Percentiles rank a stretch among this genome's conserved stretches.
phyloP scores from a whole-genome alignment of 73 alveolate species.

The Paramecium tetraurelia region DNA sequence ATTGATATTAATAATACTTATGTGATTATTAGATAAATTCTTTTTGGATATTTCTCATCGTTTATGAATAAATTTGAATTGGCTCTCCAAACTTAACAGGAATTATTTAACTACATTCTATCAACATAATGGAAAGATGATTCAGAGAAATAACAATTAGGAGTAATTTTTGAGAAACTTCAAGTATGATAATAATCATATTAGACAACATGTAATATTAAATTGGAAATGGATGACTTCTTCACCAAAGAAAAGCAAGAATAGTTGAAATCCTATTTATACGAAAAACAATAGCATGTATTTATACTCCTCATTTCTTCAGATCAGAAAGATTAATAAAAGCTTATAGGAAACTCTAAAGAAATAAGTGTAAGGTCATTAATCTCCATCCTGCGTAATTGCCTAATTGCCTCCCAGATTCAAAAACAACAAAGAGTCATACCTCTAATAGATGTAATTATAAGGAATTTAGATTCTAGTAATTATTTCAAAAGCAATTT shows the following conservation, averaged over 20 bases:
- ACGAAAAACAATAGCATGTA: not conserved
- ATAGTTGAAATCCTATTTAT: not conserved
- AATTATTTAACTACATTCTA: not conserved
- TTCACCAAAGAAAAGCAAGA: not conserved
- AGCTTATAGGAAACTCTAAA: not conserved
- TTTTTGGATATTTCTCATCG: not conserved
- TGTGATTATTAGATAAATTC: not conserved
- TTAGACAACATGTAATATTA: not conserved
- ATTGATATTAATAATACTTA: not conserved
- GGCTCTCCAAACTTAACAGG: not conserved
- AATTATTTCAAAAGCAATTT: not conserved
- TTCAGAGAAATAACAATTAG: not conserved
- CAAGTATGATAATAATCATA: not conserved
- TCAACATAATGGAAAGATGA: not conserved
- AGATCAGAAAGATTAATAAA: not conserved
- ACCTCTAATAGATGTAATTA: not conserved
- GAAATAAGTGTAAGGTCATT: not conserved
- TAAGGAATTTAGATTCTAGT: not conserved
- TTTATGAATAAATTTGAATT: not conserved
- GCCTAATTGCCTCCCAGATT: not conserved
- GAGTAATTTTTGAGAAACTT: not conserved
- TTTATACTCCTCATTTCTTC: not conserved
- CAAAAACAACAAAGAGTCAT: not conserved
- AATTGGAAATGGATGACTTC: not conserved
- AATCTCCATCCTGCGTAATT: not conserved